Evolutionary conservation across 306 rosid species (phyloP), one percentile per base, ranked within the genome.

Genomic region (Cucurbita moschata): DNA sequence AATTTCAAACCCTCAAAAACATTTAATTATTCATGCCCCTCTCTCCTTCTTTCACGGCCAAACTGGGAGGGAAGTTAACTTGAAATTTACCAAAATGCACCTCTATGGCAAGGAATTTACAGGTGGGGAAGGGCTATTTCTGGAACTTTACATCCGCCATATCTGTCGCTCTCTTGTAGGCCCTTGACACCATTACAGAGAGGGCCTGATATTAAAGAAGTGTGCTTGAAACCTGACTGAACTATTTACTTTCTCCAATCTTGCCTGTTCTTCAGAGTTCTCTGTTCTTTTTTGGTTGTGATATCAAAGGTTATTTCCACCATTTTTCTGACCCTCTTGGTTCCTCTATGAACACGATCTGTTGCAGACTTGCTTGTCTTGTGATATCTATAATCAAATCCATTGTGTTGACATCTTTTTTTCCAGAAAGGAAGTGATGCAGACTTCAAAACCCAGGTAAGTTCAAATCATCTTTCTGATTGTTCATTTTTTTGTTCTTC

Each of bases 371-470:
- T 81, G 44, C 88, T 82, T 86, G 86, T 38, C 62, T 76, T 50
- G 14, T 81, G 96, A 83, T 64, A 35, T 77, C 47, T 77, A 54
- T 79, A 64, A 72, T 73, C 74, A 68, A 67, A 75, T 50, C 74
- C 74, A 47, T 65, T 62, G 1, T 77, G 67, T 83, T 73, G 42
- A 46, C 71, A 76, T 78, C 62, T 63, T 72, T 67, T 57, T 14
- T 50, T 50, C 16, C 37, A 42, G 55, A 75, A 77, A 65, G 83
- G 81, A 77, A 82, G 82, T 57, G 55, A 95, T 95, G 99, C 99
- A 91, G 86, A 89, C 99, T 79, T 88, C 99, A 9, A 95, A 95
- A 86, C 82, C 96, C 75, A 89, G 99, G 97, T 95, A 83, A 81
- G 79, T 88, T 76, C 37, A 59, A 75, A 30, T 30, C 35, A 30